These are phyloP conservation scores for California macrophylla DNA, from an alignment of 441 rosid genomes.

Conservation along the genomic window DNA sequence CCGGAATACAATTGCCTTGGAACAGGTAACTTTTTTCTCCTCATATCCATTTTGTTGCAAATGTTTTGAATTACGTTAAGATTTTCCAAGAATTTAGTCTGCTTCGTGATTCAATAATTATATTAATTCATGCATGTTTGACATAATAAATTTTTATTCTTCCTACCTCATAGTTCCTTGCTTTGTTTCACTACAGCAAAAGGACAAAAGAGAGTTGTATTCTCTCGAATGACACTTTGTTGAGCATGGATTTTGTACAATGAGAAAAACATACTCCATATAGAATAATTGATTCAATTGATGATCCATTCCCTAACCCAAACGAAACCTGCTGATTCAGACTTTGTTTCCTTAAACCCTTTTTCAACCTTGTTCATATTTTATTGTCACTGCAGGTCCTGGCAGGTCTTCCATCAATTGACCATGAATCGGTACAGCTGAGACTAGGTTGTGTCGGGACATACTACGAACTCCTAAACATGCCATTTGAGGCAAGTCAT, in stretches of 20 bases:
- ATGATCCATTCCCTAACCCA: neutral
- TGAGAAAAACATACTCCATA: neutral
- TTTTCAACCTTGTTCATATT: neutral
- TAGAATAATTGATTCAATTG: neutral
- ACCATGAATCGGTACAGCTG: slow-evolving; percentile 61
- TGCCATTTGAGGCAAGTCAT: slow-evolving; percentile 84
- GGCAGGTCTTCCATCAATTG: slow-evolving; percentile 78
- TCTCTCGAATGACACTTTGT: no score
- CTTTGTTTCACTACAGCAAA: neutral
- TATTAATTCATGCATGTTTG: neutral
- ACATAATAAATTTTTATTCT: neutral
- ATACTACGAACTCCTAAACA: slow-evolving; percentile 79
- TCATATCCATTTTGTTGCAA: neutral
- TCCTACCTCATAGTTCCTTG: neutral
- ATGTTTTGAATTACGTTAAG: neutral
- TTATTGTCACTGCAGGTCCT: slow-evolving; percentile 49
- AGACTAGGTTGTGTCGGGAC: slow-evolving; percentile 80
- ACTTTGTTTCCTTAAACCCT: neutral
- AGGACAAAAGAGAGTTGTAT: neutral
- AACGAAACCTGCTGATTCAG: neutral
- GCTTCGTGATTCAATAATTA: neutral
- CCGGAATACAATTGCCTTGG: slow-evolving; percentile 86
- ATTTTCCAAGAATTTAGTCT: neutral
- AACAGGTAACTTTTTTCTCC: slow-evolving; percentile 48
- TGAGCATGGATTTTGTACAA: no score